Conservation (phyloP, 352 stramenopile genomes). For the Pythium guiyangense region DNA sequence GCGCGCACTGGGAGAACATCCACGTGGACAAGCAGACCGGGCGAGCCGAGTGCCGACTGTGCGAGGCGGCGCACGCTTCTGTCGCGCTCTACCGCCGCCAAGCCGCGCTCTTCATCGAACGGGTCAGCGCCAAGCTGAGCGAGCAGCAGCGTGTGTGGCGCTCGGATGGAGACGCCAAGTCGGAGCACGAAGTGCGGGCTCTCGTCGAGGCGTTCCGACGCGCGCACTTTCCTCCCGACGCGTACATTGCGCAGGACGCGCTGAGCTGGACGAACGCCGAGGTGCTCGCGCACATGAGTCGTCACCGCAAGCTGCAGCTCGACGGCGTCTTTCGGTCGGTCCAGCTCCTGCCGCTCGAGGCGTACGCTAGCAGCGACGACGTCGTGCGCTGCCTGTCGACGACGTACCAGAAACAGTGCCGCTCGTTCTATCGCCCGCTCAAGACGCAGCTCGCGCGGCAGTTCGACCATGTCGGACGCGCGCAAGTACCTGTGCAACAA, state of each 20-base stretch:
- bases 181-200: neutral
- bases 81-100: slow-evolving; percentile 5
- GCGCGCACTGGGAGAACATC: slow-evolving; percentile 8
- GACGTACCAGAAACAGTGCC: slow-evolving; percentile 22
- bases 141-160: slow-evolving; percentile 3
- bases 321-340: neutral
- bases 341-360: neutral
- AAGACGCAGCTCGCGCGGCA: slow-evolving; percentile 17
- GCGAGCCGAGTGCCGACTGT: neutral
- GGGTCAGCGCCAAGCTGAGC: neutral
- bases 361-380: neutral
- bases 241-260: slow-evolving; percentile 19
- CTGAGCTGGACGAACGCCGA: slow-evolving; percentile 12
- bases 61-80: neutral
- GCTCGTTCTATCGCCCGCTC: slow-evolving; percentile 22
- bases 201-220: neutral
- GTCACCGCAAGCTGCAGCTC: slow-evolving; percentile 15
- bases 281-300: slow-evolving; percentile 19
- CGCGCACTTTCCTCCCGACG: slow-evolving; percentile 1
- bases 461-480: slow-evolving; percentile 4
- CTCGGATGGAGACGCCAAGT: neutral
- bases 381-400: slow-evolving; percentile 6
- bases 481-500: neutral
- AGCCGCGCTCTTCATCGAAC: neutral
- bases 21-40: neutral